These are phyloP conservation scores for Coriaria nepalensis DNA, from an alignment of 306 rosid species.

Conservation along the genomic window DNA sequence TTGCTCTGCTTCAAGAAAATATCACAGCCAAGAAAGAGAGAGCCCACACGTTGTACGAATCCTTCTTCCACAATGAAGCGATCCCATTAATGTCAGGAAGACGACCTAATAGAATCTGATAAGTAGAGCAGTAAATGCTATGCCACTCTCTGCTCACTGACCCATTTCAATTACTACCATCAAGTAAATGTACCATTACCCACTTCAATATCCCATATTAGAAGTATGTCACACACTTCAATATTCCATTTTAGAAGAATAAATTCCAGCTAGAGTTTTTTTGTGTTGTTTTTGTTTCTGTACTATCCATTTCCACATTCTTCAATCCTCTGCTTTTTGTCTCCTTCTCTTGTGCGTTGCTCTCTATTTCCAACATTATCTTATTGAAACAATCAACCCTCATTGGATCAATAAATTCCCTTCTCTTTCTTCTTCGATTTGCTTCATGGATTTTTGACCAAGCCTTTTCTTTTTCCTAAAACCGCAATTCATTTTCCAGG, in stretches of 20 bases:
- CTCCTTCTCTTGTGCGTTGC: constrained; percentile 4
- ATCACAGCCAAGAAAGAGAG: too few relatives aligned
- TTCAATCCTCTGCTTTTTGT: constrained; percentile 4
- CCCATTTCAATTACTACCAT: constrained; percentile 28
- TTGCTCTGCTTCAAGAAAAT: too few relatives aligned
- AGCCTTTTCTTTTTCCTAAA: constrained; percentile 1
- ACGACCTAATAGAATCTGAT: background rate
- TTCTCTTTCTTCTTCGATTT: constrained; percentile 6
- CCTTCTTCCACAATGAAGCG: constrained; percentile 4
- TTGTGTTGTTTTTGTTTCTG: background rate
- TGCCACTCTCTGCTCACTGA: constrained; percentile 6
- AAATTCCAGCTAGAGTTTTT: too few relatives aligned
- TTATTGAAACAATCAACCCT: constrained; percentile 7
- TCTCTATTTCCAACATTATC: constrained; percentile 15
- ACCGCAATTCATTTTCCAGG: constrained; percentile 5
- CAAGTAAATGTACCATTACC: constrained; percentile 5
- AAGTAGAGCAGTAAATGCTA: constrained; percentile 22
- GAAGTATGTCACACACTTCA: too few relatives aligned
- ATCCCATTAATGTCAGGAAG: constrained; percentile 29
- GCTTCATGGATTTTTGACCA: constrained; percentile 4
- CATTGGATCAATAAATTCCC: constrained; percentile 2
- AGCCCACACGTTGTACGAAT: background rate
- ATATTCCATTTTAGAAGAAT: background rate
- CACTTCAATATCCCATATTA: constrained; percentile 1
- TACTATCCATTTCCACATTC: constrained; percentile 12